Conservation (phyloP, 1,284 basidiomycete species). For the Xerocomus nothofagi region DNA sequence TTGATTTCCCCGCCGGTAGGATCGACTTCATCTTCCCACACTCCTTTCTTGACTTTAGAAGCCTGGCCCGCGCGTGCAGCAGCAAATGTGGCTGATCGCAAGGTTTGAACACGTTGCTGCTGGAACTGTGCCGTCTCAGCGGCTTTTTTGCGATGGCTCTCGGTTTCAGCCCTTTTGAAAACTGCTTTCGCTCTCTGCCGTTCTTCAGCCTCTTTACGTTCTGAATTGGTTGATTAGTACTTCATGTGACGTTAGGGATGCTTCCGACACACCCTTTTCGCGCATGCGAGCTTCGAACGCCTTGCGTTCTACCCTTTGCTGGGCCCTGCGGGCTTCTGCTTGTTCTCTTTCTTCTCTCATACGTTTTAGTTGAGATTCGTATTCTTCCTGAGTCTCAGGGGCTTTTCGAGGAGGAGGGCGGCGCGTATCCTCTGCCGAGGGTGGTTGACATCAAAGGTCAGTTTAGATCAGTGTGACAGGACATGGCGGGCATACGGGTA, state of each 20-base stretch:
- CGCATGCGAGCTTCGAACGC: conserved; percentile 37
- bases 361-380: conserved; percentile 49
- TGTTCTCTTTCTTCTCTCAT: conserved; percentile 52
- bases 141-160: conserved; percentile 50
- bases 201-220: conserved; percentile 52
- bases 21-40: conserved; percentile 70
- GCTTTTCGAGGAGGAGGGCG: conserved; percentile 16
- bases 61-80: conserved; percentile 57
- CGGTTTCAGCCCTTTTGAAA: conserved; percentile 55
- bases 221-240: conserved; percentile 26
- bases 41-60: conserved; percentile 55
- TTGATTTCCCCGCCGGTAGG: conserved; percentile 68
- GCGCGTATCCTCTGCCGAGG: conserved; percentile 20
- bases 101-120: conserved; percentile 49
- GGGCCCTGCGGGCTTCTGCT: conserved; percentile 50
- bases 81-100: conserved; percentile 59
- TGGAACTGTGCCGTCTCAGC: conserved; percentile 47
- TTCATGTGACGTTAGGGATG: conserved; percentile 6
- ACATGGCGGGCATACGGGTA: conserved; percentile 24
- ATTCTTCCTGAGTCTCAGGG: conserved; percentile 50
- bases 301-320: conserved; percentile 51
- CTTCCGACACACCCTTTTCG: conserved; percentile 27
- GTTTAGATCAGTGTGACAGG: conserved; percentile 4
- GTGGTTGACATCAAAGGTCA: conserved; percentile 8
- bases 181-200: conserved; percentile 56